Evolutionary conservation across 202 grass and related monocot genomes (phyloP).

Genomic region (Panicum virgatum): DNA sequence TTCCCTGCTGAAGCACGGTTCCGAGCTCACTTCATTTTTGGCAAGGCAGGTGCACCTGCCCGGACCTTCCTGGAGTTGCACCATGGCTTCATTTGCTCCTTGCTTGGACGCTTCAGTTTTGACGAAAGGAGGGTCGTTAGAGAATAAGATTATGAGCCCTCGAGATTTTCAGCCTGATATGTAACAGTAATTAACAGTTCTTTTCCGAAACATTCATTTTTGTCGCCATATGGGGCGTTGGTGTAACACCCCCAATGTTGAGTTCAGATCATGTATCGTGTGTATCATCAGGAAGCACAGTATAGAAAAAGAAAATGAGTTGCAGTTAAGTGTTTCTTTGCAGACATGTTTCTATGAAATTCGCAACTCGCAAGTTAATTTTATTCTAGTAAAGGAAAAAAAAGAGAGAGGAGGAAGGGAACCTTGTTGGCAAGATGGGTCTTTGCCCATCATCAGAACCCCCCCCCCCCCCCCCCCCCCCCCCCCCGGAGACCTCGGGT

Average conservation of each 20-base stretch:
- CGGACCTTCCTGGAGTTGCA: neutral
- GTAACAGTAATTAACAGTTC: constrained; percentile 34
- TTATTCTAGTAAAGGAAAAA: neutral
- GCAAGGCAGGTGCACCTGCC: neutral
- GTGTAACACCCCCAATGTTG: neutral
- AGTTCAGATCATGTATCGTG: neutral
- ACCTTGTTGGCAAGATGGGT: neutral
- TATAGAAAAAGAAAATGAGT: neutral
- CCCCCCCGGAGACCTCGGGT: too few species aligned
- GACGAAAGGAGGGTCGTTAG: constrained; percentile 13
- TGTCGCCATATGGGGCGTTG: neutral
- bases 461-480: too few species aligned
- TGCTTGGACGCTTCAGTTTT: constrained; percentile 21
- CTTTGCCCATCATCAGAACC: too few species aligned
- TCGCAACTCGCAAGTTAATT: neutral
- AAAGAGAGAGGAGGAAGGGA: neutral
- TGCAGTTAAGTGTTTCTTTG: neutral
- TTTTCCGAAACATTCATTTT: constrained; percentile 30
- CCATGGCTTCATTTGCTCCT: neutral
- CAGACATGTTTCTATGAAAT: neutral
- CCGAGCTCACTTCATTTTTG: constrained; percentile 17
- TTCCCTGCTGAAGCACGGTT: neutral
- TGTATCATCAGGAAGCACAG: constrained; percentile 17
- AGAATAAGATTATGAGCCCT: constrained; percentile 24
- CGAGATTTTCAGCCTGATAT: constrained; percentile 28